Evolutionary conservation across 2,329 filamentous ascomycete genomes (phyloP), one percentile per base, ranked within the genome.

Genomic region (Fusarium goolgardi): DNA sequence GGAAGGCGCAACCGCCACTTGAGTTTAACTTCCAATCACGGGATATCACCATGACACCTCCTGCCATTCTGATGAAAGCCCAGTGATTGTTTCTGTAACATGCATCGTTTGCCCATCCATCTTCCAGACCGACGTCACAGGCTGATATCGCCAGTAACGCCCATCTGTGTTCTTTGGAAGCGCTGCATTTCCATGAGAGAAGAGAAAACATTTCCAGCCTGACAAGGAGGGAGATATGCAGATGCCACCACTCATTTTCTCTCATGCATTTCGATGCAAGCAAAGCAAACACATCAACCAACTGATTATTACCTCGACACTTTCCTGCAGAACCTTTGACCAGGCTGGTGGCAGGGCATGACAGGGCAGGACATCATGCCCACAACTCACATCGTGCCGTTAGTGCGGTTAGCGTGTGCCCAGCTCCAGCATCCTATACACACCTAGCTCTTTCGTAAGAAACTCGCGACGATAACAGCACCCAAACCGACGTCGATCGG

Each of bases 401-500:
- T 63, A 46, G 44, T 63, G 60, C 25, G 47, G 34, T 21, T 51
- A 51, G 47, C 59, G 59, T 61, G 55, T 62, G 52, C 40, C 57
- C 35, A 50, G 41, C 49, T 57, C 58, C 43, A 51, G 35, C 46
- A 45, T 47, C 49, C 37, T 44, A 46, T 61, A 41, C 41, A 32
- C 39, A 51, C 43, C 50, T 53, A 34, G 54, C 29, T 41, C 41
- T 63, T 45, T 34, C 35, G 41, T 51, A 43, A 31, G 34, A 55
- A 58, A 37, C 37, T 51, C 57, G 41, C 61, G 60, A 47, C 43
- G 51, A 50, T 50, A 59, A 52, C 59, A 60, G 51, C 59, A 60
- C 53, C 35, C 43, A 55, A 51, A 50, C 56, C 51, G 62, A 55
- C 49, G 51, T 64, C 54, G 69, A 67, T 70, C 67, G 72, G 70